A percentile compares a stretch with the other conserved stretches of the same genome.
Evolutionary conservation across 768 basidiomycete species (phyloP).

Genomic region (Fomitopsis serialis): DNA sequence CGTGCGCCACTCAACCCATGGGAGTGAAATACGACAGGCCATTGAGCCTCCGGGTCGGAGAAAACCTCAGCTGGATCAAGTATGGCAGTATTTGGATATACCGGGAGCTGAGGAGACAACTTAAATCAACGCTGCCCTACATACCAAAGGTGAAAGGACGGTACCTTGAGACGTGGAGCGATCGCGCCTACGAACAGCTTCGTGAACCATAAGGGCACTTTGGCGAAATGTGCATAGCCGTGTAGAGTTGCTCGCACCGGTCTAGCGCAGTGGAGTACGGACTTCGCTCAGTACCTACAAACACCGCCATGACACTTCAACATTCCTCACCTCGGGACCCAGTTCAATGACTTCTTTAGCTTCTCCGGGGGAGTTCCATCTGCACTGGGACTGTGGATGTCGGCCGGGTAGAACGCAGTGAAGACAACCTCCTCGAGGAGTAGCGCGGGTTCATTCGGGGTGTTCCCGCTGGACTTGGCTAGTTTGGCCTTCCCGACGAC

Average conservation of each 20-base stretch:
- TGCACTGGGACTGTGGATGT: constrained; percentile 12
- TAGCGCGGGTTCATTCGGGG: constrained; percentile 36
- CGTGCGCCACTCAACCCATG: constrained; percentile 77
- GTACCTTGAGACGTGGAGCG: constrained; percentile 9
- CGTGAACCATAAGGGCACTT: constrained; percentile 1
- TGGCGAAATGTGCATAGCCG: constrained; percentile 14
- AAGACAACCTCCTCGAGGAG: constrained; percentile 58
- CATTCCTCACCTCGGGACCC: constrained; percentile 46
- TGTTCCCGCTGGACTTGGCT: constrained; percentile 23
- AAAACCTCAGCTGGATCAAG: constrained; percentile 8
- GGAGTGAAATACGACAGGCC: constrained; percentile 82
- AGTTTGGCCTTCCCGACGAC: constrained; percentile 36
- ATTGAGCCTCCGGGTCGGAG: constrained; percentile 27
- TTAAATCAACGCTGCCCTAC: neutral
- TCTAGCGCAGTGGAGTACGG: neutral
- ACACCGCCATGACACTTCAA: neutral
- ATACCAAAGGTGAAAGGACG: neutral
- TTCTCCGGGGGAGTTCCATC: constrained; percentile 14
- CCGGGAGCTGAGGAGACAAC: constrained; percentile 9
- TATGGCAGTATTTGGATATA: constrained; percentile 12
- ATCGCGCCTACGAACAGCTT: neutral
- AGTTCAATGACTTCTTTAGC: constrained; percentile 40
- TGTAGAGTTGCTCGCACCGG: constrained; percentile 10
- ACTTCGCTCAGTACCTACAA: neutral
- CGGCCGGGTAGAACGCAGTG: constrained; percentile 61